Base-by-base conservation (phyloP, 768 basidiomycete genomes). In the Leccinum imitatum region DNA sequence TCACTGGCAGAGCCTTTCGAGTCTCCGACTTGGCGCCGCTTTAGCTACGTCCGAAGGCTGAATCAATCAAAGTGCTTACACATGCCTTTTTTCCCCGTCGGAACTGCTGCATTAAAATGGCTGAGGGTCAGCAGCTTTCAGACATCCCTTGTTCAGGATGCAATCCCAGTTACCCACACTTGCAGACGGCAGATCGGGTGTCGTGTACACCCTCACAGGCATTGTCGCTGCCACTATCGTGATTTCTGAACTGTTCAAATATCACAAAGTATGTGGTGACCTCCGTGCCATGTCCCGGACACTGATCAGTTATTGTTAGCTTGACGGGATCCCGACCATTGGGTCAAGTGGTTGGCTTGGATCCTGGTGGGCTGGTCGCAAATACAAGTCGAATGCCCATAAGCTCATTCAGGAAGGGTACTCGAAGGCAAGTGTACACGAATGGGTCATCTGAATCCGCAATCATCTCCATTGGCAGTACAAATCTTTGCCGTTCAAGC, bases 401-500 rank as follows among this genome's bases (percentile, higher is more conserved):
- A 3, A 17, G 39, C 39, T 41, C 17, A n/a, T 41, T 9, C 15
- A 41, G 39, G 39, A 41, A 17, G 39, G 39, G 39, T 41, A 41
- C 17, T n/a, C 9, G 17, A 17, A 41, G 39, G 39, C 39, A 41
- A 41, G 39, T 41, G 35, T 35, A 39, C 14, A 3, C 17, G 17
- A n/a, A 17, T n/a, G 17, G 8, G 17, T n/a, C 9, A 7, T n/a
- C 8, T 41, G 17, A n/a, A n/a, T 41, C n/a, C 17, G 17, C 9
- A n/a, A 41, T 41, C 8, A 41, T n/a, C n/a, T 41, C 17, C 5
- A 13, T 60, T 53, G 6, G 19, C 25, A 76, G 75, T 67, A 73
- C 64, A 71, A 71, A 41, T 59, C 57, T 10, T 55, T 55, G 6
- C 58, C 69, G 7, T 78, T 76, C 65, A 76, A 73, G 58, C 64